A percentile compares a stretch with the other conserved stretches of the same genome.
Evolutionary conservation across 2,329 filamentous ascomycete species (phyloP).

Genomic region (Hypoxylon sp.): DNA sequence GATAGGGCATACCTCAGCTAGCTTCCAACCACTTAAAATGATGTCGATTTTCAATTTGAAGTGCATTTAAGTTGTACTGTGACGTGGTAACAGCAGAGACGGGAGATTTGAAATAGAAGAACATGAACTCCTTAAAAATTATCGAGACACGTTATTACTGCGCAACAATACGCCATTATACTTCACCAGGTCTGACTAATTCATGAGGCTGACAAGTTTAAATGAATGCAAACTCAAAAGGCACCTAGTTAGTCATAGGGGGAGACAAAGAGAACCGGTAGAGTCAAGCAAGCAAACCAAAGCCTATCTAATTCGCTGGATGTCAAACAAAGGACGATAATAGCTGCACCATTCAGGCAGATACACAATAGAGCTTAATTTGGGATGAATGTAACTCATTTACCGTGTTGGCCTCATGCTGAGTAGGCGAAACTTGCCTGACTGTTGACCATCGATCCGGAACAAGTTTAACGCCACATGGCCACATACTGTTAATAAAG

Average conservation of each 20-base stretch:
- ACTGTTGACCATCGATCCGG: neutral
- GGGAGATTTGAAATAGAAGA: neutral
- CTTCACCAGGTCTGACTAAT: neutral
- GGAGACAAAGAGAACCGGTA: slow-evolving; percentile 8
- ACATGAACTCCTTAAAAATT: neutral
- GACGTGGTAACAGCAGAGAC: neutral
- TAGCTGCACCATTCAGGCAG: neutral
- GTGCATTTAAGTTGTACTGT: too few relatives aligned
- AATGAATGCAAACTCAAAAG: neutral
- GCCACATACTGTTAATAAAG: neutral
- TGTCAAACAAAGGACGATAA: slow-evolving; percentile 3
- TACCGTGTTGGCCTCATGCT: neutral
- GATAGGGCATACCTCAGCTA: too few relatives aligned
- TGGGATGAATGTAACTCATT: neutral
- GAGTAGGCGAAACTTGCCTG: neutral
- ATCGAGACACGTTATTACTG: neutral
- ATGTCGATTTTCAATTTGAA: too few relatives aligned
- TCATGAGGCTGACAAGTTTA: neutral
- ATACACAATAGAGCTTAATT: neutral
- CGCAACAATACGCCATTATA: neutral
- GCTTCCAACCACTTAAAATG: too few relatives aligned
- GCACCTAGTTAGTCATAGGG: neutral
- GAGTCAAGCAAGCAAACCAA: slow-evolving; percentile 2
- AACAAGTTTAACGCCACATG: neutral
- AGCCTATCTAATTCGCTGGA: slow-evolving; percentile 5